Conservation (phyloP, 202 grass and related monocot species). For the Zoysia matrella region DNA sequence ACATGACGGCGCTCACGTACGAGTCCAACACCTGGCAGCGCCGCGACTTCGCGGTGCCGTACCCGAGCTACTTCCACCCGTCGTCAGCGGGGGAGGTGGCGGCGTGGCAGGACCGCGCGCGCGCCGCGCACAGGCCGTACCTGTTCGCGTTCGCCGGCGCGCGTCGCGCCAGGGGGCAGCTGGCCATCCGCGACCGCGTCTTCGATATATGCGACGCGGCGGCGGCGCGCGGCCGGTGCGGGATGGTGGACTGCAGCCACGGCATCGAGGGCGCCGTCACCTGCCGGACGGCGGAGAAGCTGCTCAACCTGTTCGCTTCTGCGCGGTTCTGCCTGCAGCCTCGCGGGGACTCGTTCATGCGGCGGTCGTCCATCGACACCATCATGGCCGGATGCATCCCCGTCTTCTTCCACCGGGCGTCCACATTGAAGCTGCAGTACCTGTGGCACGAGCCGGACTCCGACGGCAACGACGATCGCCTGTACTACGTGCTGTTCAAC, state of each 20-base stretch:
- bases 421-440: constrained; percentile 58
- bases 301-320: constrained; percentile 43
- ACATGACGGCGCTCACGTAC: constrained; percentile 52
- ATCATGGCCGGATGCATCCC: constrained; percentile 74
- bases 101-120: constrained; percentile 47
- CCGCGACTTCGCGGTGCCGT: constrained; percentile 62
- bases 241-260: constrained; percentile 60
- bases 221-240: constrained; percentile 31
- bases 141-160: constrained; percentile 56
- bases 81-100: constrained; percentile 38
- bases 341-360: constrained; percentile 62
- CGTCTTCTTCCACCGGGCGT: constrained; percentile 68
- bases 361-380: constrained; percentile 63
- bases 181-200: constrained; percentile 52
- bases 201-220: constrained; percentile 52
- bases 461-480: not conserved
- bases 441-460: constrained; percentile 54
- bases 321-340: constrained; percentile 73
- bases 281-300: constrained; percentile 47
- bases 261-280: constrained; percentile 37
- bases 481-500: constrained; percentile 59
- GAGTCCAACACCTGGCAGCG: constrained; percentile 61
- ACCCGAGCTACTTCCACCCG: constrained; percentile 79
- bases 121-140: constrained; percentile 20
- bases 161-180: constrained; percentile 25